Conservation (phyloP, 2,329 filamentous ascomycete genomes). For the Alternaria metachromatica region DNA sequence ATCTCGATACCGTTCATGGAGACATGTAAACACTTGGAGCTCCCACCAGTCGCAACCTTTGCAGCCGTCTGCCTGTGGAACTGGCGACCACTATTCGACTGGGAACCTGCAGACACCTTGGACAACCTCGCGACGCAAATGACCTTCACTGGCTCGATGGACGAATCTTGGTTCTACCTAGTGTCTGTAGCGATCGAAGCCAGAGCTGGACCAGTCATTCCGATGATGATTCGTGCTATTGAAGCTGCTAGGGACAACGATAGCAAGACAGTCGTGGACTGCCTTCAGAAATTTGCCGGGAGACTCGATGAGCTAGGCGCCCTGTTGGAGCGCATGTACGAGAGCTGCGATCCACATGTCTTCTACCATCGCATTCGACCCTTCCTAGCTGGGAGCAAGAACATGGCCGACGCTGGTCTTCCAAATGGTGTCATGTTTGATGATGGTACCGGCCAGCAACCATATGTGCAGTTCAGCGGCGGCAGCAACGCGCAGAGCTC, state of each 20-base stretch:
- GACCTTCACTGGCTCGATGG: conserved; percentile 91
- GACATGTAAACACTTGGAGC: conserved; percentile 78
- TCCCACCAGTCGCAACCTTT: conserved; percentile 93
- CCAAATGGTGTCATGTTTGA: conserved; percentile 89
- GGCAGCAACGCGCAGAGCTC: conserved; percentile 98
- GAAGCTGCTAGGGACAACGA: conserved; percentile 76
- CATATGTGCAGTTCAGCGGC: conserved; percentile 85
- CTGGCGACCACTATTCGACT: conserved; percentile 87
- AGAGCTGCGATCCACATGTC: conserved; percentile 89
- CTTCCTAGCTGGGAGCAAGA: conserved; percentile 94
- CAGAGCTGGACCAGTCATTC: conserved; percentile 83
- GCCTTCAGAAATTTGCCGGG: conserved; percentile 83
- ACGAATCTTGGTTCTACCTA: conserved; percentile 99
- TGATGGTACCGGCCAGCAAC: conserved; percentile 70
- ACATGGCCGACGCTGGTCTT: conserved; percentile 93
- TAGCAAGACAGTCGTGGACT: conserved; percentile 72
- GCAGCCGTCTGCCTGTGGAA: conserved; percentile 95
- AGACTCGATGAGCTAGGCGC: conserved; percentile 82
- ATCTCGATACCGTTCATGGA: conserved; percentile 83
- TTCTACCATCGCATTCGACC: conserved; percentile 98
- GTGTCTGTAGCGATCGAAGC: conserved; percentile 96
- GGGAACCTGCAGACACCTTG: conserved; percentile 80
- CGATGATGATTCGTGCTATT: conserved; percentile 88
- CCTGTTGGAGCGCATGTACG: conserved; percentile 88
- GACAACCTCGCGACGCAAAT: conserved; percentile 87